These are phyloP conservation scores for Entomortierella beljakovae DNA, from an alignment of 192 early-diverging fungal species.

Conservation along the genomic window DNA sequence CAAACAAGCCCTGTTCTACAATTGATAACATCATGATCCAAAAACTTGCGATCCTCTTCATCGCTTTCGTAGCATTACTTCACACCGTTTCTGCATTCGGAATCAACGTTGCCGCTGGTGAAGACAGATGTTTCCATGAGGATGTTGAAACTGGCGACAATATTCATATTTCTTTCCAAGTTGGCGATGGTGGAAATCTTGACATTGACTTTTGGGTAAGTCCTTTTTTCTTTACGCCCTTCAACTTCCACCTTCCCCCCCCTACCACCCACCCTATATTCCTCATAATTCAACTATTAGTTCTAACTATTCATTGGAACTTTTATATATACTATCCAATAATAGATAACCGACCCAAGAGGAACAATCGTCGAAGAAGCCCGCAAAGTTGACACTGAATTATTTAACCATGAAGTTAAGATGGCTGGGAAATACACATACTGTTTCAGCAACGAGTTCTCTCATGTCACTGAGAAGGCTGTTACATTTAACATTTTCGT, in stretches of 20 bases:
- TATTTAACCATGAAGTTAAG: slow-evolving; percentile 58
- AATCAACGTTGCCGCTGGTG: slow-evolving; percentile 37
- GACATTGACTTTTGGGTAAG: slow-evolving; percentile 79
- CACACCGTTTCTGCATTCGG: slow-evolving; percentile 43
- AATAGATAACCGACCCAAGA: slow-evolving; percentile 61
- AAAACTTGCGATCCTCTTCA: slow-evolving; percentile 27
- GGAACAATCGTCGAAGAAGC: slow-evolving; percentile 51
- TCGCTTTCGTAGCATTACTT: slow-evolving; percentile 30
- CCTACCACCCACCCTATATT: too few species aligned
- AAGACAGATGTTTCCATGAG: slow-evolving; percentile 74
- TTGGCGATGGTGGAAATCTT: slow-evolving; percentile 71
- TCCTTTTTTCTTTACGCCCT: not conserved
- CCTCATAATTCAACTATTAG: too few species aligned
- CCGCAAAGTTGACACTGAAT: slow-evolving; percentile 51
- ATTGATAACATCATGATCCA: slow-evolving; percentile 25
- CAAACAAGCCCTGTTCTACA: too few species aligned
- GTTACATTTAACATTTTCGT: slow-evolving; percentile 70
- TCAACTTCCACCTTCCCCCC: not conserved
- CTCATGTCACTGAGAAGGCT: slow-evolving; percentile 65
- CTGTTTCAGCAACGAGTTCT: slow-evolving; percentile 84
- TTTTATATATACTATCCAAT: not conserved
- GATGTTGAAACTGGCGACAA: slow-evolving; percentile 67
- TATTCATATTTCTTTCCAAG: slow-evolving; percentile 75
- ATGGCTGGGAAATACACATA: slow-evolving; percentile 70
- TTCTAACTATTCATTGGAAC: too few species aligned